Base-by-base conservation (phyloP, 225 moss, liverwort and hornwort species). In the Pseudisothecium myosuroides region DNA sequence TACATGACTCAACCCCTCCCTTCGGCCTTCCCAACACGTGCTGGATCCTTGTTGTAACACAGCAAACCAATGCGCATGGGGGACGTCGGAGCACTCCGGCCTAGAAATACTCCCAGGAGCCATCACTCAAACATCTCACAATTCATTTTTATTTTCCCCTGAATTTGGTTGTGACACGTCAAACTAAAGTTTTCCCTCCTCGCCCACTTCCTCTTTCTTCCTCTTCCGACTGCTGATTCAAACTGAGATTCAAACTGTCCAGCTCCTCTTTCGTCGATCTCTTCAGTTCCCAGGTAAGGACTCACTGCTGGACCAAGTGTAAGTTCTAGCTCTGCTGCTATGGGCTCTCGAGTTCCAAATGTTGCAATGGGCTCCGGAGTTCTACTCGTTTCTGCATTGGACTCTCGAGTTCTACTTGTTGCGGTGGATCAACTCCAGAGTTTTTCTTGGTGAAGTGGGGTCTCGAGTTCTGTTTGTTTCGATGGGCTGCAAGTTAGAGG, bases 11-110 rank as follows among this genome's bases (percentile, higher is more conserved):
- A 37, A 85, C 82, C 47, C 89, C 71, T 58, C 63, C 18, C 52
- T 88, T 77, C 90, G 92, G 92, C 50, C 58, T 63, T 85, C 63
- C 34, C 14, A 88, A 90, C 92, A 92, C 92, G 92, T 92, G 92
- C 92, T 78, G 67, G 67, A 9, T 24, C 26, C 80, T 20, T 16
- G 62, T 17, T 59, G 54, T 32, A 68, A 37, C 84, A 84, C 84
- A 84, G 59, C 84, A 36, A 83, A 56, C 73, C 64, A 39, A 39
- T 67, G 82, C 50, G 36, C 66, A 27, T 7, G 16, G 29, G 29
- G 43, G 34, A 61, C 13, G 68, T 37, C 75, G 43, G 73, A 73
- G 28, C 49, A 43, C 66, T 45, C 22, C 14, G 37, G 75, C 61
- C 60, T 87, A 80, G 60, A 89, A 87, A 81, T 89, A 68, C 84